phyloP scores from a whole-genome alignment of 352 stramenopile species.

The Pythium grandisporangium region DNA sequence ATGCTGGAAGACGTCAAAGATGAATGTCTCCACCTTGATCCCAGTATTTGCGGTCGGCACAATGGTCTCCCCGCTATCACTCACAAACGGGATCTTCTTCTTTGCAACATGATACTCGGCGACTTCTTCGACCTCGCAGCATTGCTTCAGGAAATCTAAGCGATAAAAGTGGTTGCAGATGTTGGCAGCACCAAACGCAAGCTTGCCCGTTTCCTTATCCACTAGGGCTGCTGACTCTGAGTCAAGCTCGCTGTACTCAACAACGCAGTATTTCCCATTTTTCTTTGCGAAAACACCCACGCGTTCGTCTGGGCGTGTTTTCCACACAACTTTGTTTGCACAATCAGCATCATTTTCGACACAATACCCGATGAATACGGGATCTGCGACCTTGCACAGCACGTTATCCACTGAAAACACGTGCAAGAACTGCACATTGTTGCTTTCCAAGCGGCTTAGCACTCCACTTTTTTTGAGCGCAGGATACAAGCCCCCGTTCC shows the following conservation, averaged over 20 bases:
- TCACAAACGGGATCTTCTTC: slow-evolving; percentile 91
- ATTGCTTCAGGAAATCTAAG: slow-evolving; percentile 83
- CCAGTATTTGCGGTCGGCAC: slow-evolving; percentile 73
- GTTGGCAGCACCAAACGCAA: slow-evolving; percentile 93
- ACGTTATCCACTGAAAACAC: slow-evolving; percentile 97
- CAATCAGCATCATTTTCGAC: slow-evolving; percentile 87
- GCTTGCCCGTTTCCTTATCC: slow-evolving; percentile 48
- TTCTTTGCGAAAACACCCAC: slow-evolving; percentile 82
- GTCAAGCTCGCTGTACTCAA: slow-evolving; percentile 97
- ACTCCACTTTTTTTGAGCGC: slow-evolving; percentile 82
- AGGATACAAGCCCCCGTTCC: slow-evolving; percentile 94
- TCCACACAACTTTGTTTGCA: slow-evolving; percentile 96
- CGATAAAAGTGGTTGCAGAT: slow-evolving; percentile 97
- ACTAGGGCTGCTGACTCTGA: slow-evolving; percentile 41
- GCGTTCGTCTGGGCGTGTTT: slow-evolving; percentile 85
- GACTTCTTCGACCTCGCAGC: slow-evolving; percentile 85
- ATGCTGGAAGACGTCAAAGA: slow-evolving; percentile 97
- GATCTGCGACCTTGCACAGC: slow-evolving; percentile 92
- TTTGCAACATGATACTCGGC: slow-evolving; percentile 79
- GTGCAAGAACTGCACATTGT: slow-evolving; percentile 91
- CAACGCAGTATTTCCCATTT: slow-evolving; percentile 77
- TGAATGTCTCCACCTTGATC: slow-evolving; percentile 95
- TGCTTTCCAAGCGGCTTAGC: slow-evolving; percentile 70
- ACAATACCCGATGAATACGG: slow-evolving; percentile 94
- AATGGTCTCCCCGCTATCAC: slow-evolving; percentile 49